Base-by-base conservation (phyloP, 202 grass and related monocot species). In the Carex arenaria region DNA sequence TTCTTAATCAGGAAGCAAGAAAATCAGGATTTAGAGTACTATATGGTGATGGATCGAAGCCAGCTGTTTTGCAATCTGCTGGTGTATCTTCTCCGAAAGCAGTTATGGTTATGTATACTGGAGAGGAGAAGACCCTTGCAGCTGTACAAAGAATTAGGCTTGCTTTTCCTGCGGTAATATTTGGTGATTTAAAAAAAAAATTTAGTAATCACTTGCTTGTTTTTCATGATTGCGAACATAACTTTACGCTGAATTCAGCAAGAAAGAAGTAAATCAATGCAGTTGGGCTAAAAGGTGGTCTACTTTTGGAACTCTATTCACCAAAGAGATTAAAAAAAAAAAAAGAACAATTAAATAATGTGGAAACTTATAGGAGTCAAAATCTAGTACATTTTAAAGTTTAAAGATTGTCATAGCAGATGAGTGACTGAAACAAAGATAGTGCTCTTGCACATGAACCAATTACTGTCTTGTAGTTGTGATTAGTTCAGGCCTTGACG, bases 11-110 rank as follows among this genome's bases (percentile, higher is more conserved):
- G 96, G 89, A 89, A 69, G 92, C 93, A 59, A 78, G 91, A 87
- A 91, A 95, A 87, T 86, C 86, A 49, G 95, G 95, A 64, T 95
- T 95, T 82, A 84, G 85, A 40, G 84, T 95, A 81, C 78, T 95
- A 26, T 98, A 95, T 18, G 95, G 95, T 69, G 95, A 98, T 88
- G 95, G 95, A 47, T 98, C 95, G 31, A 90, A 91, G 3, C 95
- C 93, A n/a, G 82, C 86, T 71, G 95, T 98, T 82, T 85, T 98
- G 86, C 95, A 98, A 70, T 98, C 95, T 68, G 95, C 95, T 57
- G 91, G 95, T 79, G 84, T 98, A 93, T 90, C 95, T 12, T 90
- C 90, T 87, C 95, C 95, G 59, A 95, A 98, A 92, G 95, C 95
- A 87, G 88, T 98, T 62, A 95, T 98, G 93, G 64, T 95, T 72